phyloP scores from a whole-genome alignment of 1,284 basidiomycete genomes.

The Neotropicomus parvogracilis region DNA sequence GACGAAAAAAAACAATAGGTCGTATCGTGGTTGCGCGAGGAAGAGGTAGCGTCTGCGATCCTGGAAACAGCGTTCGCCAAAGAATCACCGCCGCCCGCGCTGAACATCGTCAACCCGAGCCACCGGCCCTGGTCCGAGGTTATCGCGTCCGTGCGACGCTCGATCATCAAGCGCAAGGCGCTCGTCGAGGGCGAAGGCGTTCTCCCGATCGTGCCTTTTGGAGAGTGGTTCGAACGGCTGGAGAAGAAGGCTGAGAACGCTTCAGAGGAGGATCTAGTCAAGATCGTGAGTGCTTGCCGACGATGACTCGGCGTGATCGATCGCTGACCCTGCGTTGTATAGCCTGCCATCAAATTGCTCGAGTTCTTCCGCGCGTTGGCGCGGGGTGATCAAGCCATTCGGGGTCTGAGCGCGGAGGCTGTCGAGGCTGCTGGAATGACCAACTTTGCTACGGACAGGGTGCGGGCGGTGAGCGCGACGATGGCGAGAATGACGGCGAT shows the following conservation, averaged over 20 bases:
- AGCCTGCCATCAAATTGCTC: slow-evolving; percentile 33
- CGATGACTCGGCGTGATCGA: background rate
- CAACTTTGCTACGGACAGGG: slow-evolving; percentile 20
- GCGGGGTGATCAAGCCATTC: slow-evolving; percentile 12
- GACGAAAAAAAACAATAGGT: slow-evolving; percentile 11
- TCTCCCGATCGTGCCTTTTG: slow-evolving; percentile 23
- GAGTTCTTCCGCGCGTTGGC: slow-evolving; percentile 24
- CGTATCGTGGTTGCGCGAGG: slow-evolving; percentile 24
- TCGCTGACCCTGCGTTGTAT: background rate
- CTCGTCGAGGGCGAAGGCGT: background rate
- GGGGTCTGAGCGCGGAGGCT: background rate
- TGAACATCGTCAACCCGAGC: slow-evolving; percentile 28
- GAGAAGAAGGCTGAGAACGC: slow-evolving; percentile 20
- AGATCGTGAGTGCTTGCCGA: slow-evolving; percentile 25
- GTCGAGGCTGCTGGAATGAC: slow-evolving; percentile 22
- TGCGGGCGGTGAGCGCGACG: slow-evolving; percentile 17
- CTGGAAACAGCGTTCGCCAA: slow-evolving; percentile 17
- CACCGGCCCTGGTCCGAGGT: slow-evolving; percentile 18
- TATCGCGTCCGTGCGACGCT: slow-evolving; percentile 12
- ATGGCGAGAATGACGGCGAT: slow-evolving; percentile 24
- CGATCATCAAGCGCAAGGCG: slow-evolving; percentile 11
- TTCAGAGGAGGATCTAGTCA: slow-evolving; percentile 12
- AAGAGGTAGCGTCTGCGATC: slow-evolving; percentile 18
- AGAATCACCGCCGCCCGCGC: slow-evolving; percentile 10
- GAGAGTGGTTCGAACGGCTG: slow-evolving; percentile 25